phyloP scores from a whole-genome alignment of 2,329 filamentous ascomycete genomes.

The Nemania sp. region DNA sequence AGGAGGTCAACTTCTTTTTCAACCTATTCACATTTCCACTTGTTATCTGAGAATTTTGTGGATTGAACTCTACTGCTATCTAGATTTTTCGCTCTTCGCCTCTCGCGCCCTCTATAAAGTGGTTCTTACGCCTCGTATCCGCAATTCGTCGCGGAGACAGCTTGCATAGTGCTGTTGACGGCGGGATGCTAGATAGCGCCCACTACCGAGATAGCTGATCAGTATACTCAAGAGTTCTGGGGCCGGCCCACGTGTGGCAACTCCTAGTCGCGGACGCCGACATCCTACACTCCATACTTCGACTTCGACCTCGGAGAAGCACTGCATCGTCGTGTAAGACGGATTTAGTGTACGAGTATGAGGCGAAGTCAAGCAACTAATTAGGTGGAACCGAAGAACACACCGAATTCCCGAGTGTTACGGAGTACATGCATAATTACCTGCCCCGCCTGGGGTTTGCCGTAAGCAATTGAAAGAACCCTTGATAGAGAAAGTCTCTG shows the following conservation, averaged over 20 bases:
- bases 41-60: not conserved
- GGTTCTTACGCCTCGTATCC: slow-evolving; percentile 13
- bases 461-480: slow-evolving; percentile 6
- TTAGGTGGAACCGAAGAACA: not conserved
- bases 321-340: no score
- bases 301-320: slow-evolving; percentile 11
- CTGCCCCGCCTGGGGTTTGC: no score
- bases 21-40: slow-evolving; percentile 4
- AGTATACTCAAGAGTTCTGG: slow-evolving; percentile 23
- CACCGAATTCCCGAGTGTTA: not conserved
- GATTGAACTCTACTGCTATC: slow-evolving; percentile 6
- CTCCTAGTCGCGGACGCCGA: slow-evolving; percentile 16
- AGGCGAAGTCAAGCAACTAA: not conserved
- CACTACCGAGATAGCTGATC: slow-evolving; percentile 22
- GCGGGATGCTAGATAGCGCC: slow-evolving; percentile 2
- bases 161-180: not conserved
- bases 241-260: slow-evolving; percentile 25
- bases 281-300: no score
- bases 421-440: no score
- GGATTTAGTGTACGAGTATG: no score
- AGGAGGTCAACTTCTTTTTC: slow-evolving; percentile 10
- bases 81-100: slow-evolving; percentile 3
- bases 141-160: slow-evolving; percentile 3
- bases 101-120: slow-evolving; percentile 13
- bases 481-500: slow-evolving; percentile 21